These are phyloP conservation scores for Metroxylon sagu DNA, from an alignment of 176 grass and related monocot species.

Conservation along the genomic window DNA sequence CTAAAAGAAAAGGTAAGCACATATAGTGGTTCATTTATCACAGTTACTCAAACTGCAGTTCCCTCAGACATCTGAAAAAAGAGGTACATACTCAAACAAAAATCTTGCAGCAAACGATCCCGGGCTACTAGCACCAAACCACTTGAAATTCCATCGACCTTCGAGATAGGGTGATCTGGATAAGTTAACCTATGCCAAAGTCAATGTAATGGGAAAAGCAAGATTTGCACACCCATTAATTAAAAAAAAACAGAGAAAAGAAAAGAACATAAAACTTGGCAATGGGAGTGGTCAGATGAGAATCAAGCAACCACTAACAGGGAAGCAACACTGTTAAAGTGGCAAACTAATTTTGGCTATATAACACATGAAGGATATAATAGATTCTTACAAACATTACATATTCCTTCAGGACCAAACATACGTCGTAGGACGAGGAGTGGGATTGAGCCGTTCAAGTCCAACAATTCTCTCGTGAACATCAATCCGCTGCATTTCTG, in stretches of 20 bases:
- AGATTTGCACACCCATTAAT: too few species aligned
- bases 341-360: too few species aligned
- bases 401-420: conserved; percentile 9
- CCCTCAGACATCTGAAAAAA: conserved; percentile 2
- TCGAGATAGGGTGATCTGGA: conserved; percentile 85
- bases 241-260: too few species aligned
- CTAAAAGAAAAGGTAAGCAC: too few species aligned
- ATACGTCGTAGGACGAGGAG: conserved; percentile 79
- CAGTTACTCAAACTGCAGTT: conserved; percentile 8
- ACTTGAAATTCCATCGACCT: conserved; percentile 92
- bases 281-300: too few species aligned
- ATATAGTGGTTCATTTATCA: not conserved
- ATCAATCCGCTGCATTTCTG: conserved; percentile 87
- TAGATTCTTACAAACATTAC: conserved; percentile 6
- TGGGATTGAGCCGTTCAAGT: conserved; percentile 78
- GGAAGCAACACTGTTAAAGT: too few species aligned
- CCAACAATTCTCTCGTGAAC: conserved; percentile 89
- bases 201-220: not conserved
- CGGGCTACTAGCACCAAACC: conserved; percentile 82
- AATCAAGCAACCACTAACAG: too few species aligned
- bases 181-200: conserved; percentile 9
- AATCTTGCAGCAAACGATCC: conserved; percentile 58
- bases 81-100: conserved; percentile 79
- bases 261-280: too few species aligned
- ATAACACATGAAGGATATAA: not conserved